Base-by-base conservation (phyloP, 176 grass and related monocot species). In the Leersia perrieri region DNA sequence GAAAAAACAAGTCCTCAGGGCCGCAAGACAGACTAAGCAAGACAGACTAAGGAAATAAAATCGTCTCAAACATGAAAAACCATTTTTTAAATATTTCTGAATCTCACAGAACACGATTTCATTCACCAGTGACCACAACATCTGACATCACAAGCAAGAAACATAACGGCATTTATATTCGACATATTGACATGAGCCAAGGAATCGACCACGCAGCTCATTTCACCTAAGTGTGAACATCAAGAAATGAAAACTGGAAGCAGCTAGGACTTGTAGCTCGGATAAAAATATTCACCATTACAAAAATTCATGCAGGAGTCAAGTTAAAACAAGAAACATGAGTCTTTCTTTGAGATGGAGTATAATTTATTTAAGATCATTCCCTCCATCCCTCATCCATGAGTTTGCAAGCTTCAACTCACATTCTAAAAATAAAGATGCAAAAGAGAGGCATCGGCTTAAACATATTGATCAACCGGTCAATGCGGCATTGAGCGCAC, bases 401-500 rank as follows among this genome's bases (percentile, higher is more conserved):
- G 74, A 82, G 83, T 82, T 79, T 78, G 60, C 31, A 33, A 71
- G 62, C 74, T 53, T 82, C 49, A 82, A 72, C 83, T 90, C 83
- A 82, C 60, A 88, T 51, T 72, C 83, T 90, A 90, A 73, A 82
- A 89, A 32, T 91, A 81, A 32, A 32, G 62, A 90, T 89, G 81
- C 70, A 88, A 82, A 93, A 75, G 60, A 74, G n/a, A 75, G 40
- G 51, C 61, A 12, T 34, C 65, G 84, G 79, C 31, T 71, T 68
- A 62, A 73, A 61, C 32, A 73, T 45, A 32, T 45, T 22, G 35
- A 86, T 90, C 88, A 94, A 76, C 89, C 60, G 1, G 91, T 83
- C 84, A 94, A 88, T 74, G 93, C 96, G 65, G 93, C 90, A 88
- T 93, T 99, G 58, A 99, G 87, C 5, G 96, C 96, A 84, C 96